phyloP scores from a whole-genome alignment of 1,284 basidiomycete species.

The Stygiomarasmius scandens region DNA sequence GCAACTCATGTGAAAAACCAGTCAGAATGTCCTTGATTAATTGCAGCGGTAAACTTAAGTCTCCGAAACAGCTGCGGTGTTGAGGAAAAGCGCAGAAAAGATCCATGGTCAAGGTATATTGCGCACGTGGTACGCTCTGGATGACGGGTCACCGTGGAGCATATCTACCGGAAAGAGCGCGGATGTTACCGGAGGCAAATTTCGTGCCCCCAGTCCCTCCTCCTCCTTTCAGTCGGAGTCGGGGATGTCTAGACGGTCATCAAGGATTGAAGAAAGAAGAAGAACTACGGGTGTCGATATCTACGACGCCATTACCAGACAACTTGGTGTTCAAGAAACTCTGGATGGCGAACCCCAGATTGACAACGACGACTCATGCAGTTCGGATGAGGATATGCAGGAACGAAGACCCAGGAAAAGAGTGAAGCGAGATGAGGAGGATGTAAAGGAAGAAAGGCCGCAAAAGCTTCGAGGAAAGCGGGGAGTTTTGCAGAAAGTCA shows the following conservation, averaged over 20 bases:
- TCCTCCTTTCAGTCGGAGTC: no score
- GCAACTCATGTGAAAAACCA: no score
- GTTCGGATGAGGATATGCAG: background rate
- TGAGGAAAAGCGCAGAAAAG: no score
- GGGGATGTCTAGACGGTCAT: background rate
- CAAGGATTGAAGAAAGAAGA: background rate
- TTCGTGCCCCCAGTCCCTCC: no score
- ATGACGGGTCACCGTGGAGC: no score
- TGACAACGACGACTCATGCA: background rate
- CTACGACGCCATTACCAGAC: background rate
- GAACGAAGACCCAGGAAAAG: background rate
- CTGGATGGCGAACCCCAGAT: background rate
- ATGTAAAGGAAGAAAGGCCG: background rate
- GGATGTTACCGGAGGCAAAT: no score
- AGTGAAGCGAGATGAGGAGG: background rate
- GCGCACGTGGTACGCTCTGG: no score
- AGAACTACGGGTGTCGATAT: background rate
- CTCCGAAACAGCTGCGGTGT: no score
- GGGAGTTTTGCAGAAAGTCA: conserved; percentile 19
- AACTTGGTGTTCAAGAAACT: background rate
- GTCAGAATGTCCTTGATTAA: no score
- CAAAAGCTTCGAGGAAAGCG: background rate
- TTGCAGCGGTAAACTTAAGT: no score
- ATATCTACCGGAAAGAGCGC: no score
- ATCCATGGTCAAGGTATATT: no score